Base-by-base conservation (phyloP, 169 alveolate species). In the Plasmodium fragile region DNA sequence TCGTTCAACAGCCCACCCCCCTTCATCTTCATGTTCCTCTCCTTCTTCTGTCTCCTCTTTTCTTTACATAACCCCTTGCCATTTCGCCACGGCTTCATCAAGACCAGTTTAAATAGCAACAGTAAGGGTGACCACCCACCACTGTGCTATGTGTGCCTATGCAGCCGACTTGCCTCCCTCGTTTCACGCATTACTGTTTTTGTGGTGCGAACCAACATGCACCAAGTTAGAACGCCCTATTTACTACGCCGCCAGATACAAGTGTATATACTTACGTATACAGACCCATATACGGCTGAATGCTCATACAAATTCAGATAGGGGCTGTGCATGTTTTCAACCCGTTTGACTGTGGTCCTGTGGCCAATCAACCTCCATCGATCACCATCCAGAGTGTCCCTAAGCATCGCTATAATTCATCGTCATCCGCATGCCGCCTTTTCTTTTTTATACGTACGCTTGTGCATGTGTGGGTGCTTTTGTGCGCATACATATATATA, bases 1-100 rank as follows among this genome's bases (percentile, higher is more conserved):
- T 65, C n/a, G 75, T 65, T 65, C 75, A 65, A 65, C 30, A 65
- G 36, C 36, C n/a, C 75, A 11, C 59, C 59, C 59, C 59, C 59
- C 59, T 49, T 49, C 1, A 49, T 49, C 25, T 49, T 49, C 59
- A 2, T 49, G 6, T 3, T 45, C 55, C 18, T 2, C 55, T 2
- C 11, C 18, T 49, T 25, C 13, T 3, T 8, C 32, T 22, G 18
- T 28, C n/a, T 22, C 41, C 41, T 7, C 36, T 65, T 7, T 65
- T n/a, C 13, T 65, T 13, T 65, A 6, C n/a, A 65, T 65, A n/a
- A 18, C 13, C 36, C 30, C 36, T 65, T 28, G 75, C 41, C 36
- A 65, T 4, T 3, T 65, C n/a, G 41, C 30, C 36, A 59, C 4
- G 41, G 4, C 25, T 65, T 25, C 3, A 2, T 10, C 30, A 4